A percentile compares a stretch with the other conserved stretches of the same genome.
phyloP scores from a whole-genome alignment of 495 filamentous ascomycete species.

The Aspergillus kassunensis region DNA sequence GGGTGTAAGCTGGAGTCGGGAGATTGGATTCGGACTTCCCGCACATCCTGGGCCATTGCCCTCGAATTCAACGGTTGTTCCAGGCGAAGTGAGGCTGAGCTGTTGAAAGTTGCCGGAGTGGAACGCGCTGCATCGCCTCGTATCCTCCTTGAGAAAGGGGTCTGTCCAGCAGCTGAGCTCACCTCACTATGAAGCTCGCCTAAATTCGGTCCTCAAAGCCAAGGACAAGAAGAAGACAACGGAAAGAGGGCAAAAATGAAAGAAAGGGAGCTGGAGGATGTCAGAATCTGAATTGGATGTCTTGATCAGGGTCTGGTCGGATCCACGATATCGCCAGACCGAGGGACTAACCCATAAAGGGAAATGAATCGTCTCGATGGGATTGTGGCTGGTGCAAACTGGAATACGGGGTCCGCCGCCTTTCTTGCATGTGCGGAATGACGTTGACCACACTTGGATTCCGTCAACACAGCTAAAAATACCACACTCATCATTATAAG shows the following conservation, averaged over 20 bases:
- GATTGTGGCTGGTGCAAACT: neutral
- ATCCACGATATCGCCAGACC: conserved; percentile 3
- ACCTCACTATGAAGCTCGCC: neutral
- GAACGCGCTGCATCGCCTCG: conserved; percentile 26
- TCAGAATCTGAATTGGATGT: neutral
- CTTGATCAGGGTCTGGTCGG: neutral
- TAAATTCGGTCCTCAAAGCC: neutral
- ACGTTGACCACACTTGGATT: conserved; percentile 19
- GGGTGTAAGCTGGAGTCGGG: conserved; percentile 10
- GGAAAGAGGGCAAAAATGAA: neutral
- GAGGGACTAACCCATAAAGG: conserved; percentile 1
- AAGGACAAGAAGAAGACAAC: neutral
- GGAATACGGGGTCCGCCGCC: neutral
- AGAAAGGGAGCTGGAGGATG: neutral
- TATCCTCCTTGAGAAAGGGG: conserved; percentile 8
- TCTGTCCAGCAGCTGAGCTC: conserved; percentile 4
- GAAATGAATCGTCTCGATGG: neutral
- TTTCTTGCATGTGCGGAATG: conserved; percentile 27
- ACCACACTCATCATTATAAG: neutral
- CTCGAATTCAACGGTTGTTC: conserved; percentile 21
- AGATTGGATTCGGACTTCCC: conserved; percentile 15
- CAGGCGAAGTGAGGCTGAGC: conserved; percentile 21
- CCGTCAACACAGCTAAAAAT: neutral
- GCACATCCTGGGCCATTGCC: conserved; percentile 36
- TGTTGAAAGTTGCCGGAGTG: conserved; percentile 21